A percentile compares a stretch with the other conserved stretches of the same genome.
Conservation (phyloP, 129 eudicot genomes). For the Pittosporum tobira region DNA sequence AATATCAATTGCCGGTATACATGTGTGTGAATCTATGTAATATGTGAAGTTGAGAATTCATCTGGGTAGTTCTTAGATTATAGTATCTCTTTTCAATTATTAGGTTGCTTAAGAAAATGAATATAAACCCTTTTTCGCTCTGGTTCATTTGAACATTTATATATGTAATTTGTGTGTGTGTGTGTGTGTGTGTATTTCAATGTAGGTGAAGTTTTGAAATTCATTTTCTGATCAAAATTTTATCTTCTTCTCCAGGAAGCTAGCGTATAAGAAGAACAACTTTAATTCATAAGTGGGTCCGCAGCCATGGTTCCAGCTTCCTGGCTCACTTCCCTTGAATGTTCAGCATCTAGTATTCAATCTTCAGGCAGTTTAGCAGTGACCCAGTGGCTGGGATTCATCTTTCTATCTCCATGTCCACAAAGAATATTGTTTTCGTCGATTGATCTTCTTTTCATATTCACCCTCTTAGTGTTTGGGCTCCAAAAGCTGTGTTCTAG, state of each 20-base stretch:
- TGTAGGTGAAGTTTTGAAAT: not conserved
- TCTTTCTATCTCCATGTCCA: conserved; percentile 53
- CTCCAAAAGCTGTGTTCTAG: conserved; percentile 37
- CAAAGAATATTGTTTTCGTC: conserved; percentile 45
- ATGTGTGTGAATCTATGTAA: too few relatives aligned
- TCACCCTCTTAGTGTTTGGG: conserved; percentile 27
- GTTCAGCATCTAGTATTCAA: conserved; percentile 27
- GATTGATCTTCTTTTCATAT: conserved; percentile 34
- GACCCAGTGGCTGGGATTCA: conserved; percentile 38
- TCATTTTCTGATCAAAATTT: not conserved
- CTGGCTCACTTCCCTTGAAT: conserved; percentile 34
- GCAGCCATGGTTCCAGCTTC: conserved; percentile 15
- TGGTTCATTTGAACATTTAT: too few relatives aligned
- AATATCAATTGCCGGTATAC: too few relatives aligned
- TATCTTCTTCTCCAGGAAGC: conserved; percentile 9
- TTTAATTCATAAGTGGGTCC: not conserved
- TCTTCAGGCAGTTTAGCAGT: conserved; percentile 22
- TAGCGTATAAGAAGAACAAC: not conserved
- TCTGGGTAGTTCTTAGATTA: not conserved
- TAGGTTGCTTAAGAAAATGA: not conserved
- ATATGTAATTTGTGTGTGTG: not conserved
- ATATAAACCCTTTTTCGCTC: too few relatives aligned
- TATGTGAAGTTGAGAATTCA: too few relatives aligned
- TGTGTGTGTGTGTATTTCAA: not conserved
- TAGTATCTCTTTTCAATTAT: not conserved